Percentiles rank a stretch among this genome's conserved stretches.
phyloP scores from a whole-genome alignment of 129 eudicot species.

The Silybum marianum region DNA sequence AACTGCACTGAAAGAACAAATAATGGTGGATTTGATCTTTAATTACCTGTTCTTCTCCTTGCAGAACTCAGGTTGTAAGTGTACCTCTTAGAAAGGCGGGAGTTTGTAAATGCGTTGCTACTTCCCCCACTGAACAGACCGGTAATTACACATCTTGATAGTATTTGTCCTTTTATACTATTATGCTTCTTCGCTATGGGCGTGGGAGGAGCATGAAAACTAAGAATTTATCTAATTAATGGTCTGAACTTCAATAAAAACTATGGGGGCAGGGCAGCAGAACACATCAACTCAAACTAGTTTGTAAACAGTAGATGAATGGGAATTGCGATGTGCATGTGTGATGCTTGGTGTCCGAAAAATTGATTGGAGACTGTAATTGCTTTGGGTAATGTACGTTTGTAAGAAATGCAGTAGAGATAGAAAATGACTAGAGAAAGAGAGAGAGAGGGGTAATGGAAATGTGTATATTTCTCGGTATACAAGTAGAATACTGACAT shows the following conservation, averaged over 20 bases:
- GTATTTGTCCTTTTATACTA: neutral
- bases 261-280: neutral
- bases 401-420: neutral
- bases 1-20: neutral
- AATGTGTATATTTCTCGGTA: neutral
- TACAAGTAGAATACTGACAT: neutral
- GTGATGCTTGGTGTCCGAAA: no score
- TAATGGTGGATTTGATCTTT: neutral
- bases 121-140: constrained; percentile 59
- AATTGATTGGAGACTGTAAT: neutral
- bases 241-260: neutral
- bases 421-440: neutral
- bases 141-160: constrained; percentile 33
- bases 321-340: neutral
- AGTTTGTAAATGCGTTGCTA: constrained; percentile 68
- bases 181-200: neutral
- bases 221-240: no score
- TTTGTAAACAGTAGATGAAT: neutral
- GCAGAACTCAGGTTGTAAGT: constrained; percentile 47
- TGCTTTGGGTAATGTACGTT: neutral
- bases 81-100: constrained; percentile 34
- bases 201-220: neutral
- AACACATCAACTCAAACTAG: neutral
- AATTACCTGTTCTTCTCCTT: constrained; percentile 2
- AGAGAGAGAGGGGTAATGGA: neutral